Base-by-base conservation (phyloP, 176 grass and related monocot species). In the Themeda triandra region DNA sequence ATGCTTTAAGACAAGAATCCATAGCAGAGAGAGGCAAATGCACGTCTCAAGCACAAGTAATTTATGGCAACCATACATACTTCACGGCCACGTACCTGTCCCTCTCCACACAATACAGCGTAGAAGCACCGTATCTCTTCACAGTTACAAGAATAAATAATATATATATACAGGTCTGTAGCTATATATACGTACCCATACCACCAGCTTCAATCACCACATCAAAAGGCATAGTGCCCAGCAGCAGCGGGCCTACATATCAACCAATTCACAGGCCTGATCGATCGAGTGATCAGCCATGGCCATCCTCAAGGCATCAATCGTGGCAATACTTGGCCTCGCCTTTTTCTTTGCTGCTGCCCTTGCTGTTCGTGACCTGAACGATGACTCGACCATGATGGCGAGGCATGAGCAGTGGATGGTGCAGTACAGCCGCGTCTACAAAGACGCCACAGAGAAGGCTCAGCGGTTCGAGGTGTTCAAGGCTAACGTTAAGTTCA, bases 331-430 rank as follows among this genome's bases (percentile, higher is more conserved):
- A 15, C 15, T 79, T 0, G 14, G 58, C 25, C 44, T 25, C 0
- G 59, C 37, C 37, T 79, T 35, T 33, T 5, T 77, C 14, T 45
- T 24, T 17, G 30, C 58, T 18, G 59, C 59, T 0, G 37, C 10
- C 1, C 15, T 45, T 0, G 76, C 59, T 1, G 76, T 10, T 30
- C 76, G 59, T 2, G 59, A 79, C 24, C 76, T 79, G 39, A 63
- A 5, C 0, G 59, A 65, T 1, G 76, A 79, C 25, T 45, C 13
- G 1, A 59, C 76, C 15, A 79, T 79, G 76, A 15, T 6, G 1
- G 59, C 15, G 9, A 64, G 77, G 10, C 76, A 79, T 10, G 59
- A 79, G 76, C 77, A 65, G 39, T 66, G 77, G 77, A 79, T 79
- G 39, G 25, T 0, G 0, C 59, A 79, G 17, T 79, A 45, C 17